Evolutionary conservation across 169 alveolate species (phyloP), one percentile per base, ranked within the genome.

Genomic region (Cryptosporidium tyzzeri): DNA sequence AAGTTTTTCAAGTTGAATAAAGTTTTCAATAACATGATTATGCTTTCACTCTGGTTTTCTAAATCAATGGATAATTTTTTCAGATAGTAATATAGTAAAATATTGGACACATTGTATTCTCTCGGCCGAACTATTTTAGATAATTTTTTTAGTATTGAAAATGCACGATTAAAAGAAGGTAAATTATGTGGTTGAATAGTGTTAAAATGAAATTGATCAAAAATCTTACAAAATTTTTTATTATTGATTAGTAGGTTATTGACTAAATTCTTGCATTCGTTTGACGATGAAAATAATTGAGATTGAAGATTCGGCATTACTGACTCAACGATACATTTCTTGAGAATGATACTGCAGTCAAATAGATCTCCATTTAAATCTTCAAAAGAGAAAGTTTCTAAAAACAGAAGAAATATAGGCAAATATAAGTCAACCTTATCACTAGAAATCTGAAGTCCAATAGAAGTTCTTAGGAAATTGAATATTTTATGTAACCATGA

Each of bases 381-480:
- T 73, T 73, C 86, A 16, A 14, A 12, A 41, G 10, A 73, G 35
- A 73, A 73, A n/a, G 35, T 33, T 16, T 73, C 71, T n/a, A 73
- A 23, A 55, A 73, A 73, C 0, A 26, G 3, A 31, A 51, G 35
- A 21, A 73, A 41, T 18, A 80, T 80, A 7, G 68, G 75, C n/a
- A 80, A 37, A 26, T 29, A 41, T 9, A 59, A 10, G 18, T 21
- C 62, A 12, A 31, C 41, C 62, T 65, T 80, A 37, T 59, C 89
- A 45, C 37, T 45, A 7, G 73, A 45, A n/a, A 58, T 39, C 29
- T 80, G 68, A 21, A 65, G 74, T 44, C 89, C 89, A 16, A 80
- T 45, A 0, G 75, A 80, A 10, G 67, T 41, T 6, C 45, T 12
- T 53, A 80, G 29, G 37, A 31, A 80, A 16, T n/a, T 62, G 37